phyloP scores from a whole-genome alignment of 805 yeast genomes.

The Ogataea henricii region DNA sequence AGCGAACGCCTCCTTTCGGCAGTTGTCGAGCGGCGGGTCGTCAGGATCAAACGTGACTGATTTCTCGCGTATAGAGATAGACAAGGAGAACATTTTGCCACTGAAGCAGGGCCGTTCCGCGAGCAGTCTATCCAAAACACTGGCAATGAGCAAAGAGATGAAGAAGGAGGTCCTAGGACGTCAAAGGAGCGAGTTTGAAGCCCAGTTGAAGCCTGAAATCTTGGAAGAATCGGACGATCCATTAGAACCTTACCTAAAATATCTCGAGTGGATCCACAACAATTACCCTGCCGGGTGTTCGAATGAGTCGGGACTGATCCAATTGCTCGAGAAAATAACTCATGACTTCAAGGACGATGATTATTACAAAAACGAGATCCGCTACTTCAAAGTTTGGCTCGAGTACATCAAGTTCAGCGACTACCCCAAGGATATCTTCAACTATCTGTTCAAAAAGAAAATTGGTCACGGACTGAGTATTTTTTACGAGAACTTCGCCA shows the following conservation, averaged over 20 bases:
- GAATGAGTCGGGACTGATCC: slow-evolving; percentile 64
- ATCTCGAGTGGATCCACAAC: slow-evolving; percentile 69
- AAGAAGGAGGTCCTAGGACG: slow-evolving; percentile 17
- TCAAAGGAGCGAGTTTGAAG: slow-evolving; percentile 52
- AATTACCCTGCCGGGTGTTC: slow-evolving; percentile 62
- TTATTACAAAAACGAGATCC: slow-evolving; percentile 77
- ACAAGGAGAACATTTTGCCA: slow-evolving; percentile 79
- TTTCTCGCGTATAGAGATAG: slow-evolving; percentile 48
- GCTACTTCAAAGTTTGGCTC: slow-evolving; percentile 82
- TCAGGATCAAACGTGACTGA: slow-evolving; percentile 21
- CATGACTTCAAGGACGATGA: slow-evolving; percentile 61
- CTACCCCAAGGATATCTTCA: slow-evolving; percentile 69
- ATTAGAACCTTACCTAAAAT: slow-evolving; percentile 70
- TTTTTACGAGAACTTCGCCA: slow-evolving; percentile 80
- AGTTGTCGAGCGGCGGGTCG: slow-evolving; percentile 11
- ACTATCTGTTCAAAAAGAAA: slow-evolving; percentile 66
- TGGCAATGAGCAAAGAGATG: slow-evolving; percentile 31
- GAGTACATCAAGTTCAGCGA: slow-evolving; percentile 70
- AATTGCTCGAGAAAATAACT: slow-evolving; percentile 70
- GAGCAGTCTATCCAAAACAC: slow-evolving; percentile 48
- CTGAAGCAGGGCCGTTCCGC: slow-evolving; percentile 71
- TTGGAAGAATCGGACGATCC: slow-evolving; percentile 81
- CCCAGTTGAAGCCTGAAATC: slow-evolving; percentile 39
- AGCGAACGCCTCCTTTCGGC: neutral
- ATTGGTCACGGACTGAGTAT: slow-evolving; percentile 70